Evolutionary conservation across 225 moss, liverwort and hornwort species (phyloP), one percentile per base, ranked within the genome.

Genomic region (Takakia lepidozioides): DNA sequence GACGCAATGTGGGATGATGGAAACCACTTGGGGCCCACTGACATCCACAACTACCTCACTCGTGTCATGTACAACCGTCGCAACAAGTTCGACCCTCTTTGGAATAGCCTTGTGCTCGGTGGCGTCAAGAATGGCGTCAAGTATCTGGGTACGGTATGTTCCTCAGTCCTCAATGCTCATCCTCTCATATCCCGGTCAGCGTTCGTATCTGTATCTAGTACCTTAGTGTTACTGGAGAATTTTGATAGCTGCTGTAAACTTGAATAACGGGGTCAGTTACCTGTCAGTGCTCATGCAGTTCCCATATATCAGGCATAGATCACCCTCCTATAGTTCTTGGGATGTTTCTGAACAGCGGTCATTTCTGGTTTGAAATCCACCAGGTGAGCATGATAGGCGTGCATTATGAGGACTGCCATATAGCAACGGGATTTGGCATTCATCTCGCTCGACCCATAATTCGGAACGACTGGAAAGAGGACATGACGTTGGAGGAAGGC

Each of bases 1-100:
- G 90, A 95, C 63, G 79, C 77, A 55, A 82, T 95, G 93, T 95
- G 84, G 84, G 93, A 95, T 46, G 93, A 95, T 59, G 86, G 86
- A 2, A 95, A 95, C 64, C 77, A 64, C 49, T 29, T 95, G 61
- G 84, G 89, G 27, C 93, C 89, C 2, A 64, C 58, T 51, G 89
- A 95, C 40, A 82, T 95, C 17, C 89, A 95, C 51, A 95, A 80
- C 51, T 90, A 79, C 70, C 65, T 95, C 23, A 78, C 81, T 21
- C 84, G 93, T 28, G 58, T 87, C 51, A 87, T 95, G 82, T 95
- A 95, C 68, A 80, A 82, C 43, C 86, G 81, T 57, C 89, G 93
- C 72, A 90, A 87, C 59, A 84, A 78, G 64, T 89, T 95, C 50
- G 90, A 95, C 46, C 93, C 89, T 8, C 56, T 95, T 19, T 95